Conservation (phyloP, 805 yeast species). For the Phaffomyces opuntiae region DNA sequence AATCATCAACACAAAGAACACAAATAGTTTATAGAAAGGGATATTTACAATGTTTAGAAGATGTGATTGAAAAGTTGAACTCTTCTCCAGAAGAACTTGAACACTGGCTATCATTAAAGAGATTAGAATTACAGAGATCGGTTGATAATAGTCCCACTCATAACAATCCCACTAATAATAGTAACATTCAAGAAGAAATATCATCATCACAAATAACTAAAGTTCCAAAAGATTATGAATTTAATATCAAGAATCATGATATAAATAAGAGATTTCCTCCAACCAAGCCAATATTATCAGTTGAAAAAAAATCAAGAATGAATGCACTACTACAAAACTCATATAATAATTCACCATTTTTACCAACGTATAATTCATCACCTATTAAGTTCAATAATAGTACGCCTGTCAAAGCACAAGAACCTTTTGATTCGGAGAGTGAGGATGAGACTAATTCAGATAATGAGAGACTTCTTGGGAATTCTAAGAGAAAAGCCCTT, state of each 20-base stretch:
- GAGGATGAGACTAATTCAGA: neutral
- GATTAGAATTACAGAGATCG: constrained; percentile 32
- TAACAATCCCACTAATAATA: neutral
- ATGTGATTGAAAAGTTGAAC: constrained; percentile 29
- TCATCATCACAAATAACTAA: neutral
- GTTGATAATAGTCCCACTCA: neutral
- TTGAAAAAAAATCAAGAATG: constrained; percentile 3
- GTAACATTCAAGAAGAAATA: constrained; percentile 1
- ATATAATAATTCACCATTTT: neutral
- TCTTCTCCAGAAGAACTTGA: constrained; percentile 31
- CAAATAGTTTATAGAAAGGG: constrained; percentile 46
- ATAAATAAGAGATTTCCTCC: constrained; percentile 14
- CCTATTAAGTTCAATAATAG: neutral
- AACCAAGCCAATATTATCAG: constrained; percentile 14
- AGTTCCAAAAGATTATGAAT: constrained; percentile 13
- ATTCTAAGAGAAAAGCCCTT: neutral
- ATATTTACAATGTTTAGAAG: constrained; percentile 55
- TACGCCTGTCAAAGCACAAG: neutral
- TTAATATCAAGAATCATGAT: constrained; percentile 10
- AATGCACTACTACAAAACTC: no score
- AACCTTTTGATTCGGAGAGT: neutral
- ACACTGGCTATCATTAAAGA: constrained; percentile 44
- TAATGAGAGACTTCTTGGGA: neutral
- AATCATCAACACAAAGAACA: constrained; percentile 45
- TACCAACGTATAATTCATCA: neutral